Evolutionary conservation across 768 basidiomycete species (phyloP), one percentile per base, ranked within the genome.

Genomic region (Boletus barrowsii): DNA sequence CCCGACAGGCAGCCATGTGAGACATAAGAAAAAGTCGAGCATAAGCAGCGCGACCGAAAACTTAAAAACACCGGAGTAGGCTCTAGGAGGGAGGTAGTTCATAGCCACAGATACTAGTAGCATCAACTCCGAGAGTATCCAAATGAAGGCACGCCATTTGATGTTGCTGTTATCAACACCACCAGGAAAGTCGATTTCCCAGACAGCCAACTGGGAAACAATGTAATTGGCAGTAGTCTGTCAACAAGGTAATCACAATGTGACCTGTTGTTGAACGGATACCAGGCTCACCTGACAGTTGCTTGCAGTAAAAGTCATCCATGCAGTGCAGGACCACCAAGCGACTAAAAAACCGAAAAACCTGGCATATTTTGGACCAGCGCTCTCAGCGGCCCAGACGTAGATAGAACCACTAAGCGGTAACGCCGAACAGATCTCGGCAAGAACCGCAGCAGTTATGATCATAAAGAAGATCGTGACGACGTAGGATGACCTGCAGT

Each of bases 281-380:
- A 1, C 55, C 17, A 11, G 15, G 29, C 80, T 35, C 42, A 87
- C 93, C 75, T 93, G 91, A 54, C 89, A 92, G 65, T 92, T 94
- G 26, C 88, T 83, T 10, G 93, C 93, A 39, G 84, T 79, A 62
- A 94, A 96, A 0, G 93, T 95, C 82, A 93, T 93, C 93, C 93
- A 96, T n/a, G 93, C 93, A 1, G 92, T 93, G 54, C 86, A 87
- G 14, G 90, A 78, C 93, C 93, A 96, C 88, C 90, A 96, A 30
- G 93, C 93, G 15, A 94, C 93, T 52, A 92, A 69, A 73, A 94
- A 93, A 1, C 91, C 93, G 59, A 92, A 82, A 71, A 95, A 88
- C 35, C 93, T 80, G 3, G 85, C 91, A 62, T 90, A 86, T 61
- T 90, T 91, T 6, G 86, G 86, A 3, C 93, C 93, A 5, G 91